Evolutionary conservation across 352 stramenopile genomes (phyloP), one percentile per base, ranked within the genome.

Genomic region (Pythium pyrilobum): DNA sequence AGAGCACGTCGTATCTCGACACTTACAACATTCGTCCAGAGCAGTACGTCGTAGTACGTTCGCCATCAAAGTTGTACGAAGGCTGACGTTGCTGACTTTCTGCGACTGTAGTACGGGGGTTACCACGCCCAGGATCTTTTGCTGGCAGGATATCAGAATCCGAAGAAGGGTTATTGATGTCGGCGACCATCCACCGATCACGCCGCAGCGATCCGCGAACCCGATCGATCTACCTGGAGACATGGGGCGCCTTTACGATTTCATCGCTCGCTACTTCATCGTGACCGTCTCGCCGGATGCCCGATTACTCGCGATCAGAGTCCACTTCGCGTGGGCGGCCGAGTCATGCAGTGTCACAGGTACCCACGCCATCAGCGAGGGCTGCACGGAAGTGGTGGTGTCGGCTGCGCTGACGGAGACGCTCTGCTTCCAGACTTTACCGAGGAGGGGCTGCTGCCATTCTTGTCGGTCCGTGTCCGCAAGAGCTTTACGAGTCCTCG

Each of bases 181-280:
- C 10, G 72, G 72, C 4, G 73, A 81, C 32, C 77, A 88, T 51
- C 70, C 88, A 49, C 88, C 88, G 5, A 97, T 97, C 43, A 96
- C 83, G 29, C 83, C 85, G 13, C 85, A 86, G 34, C 61, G 77
- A 21, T 53, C 80, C 64, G 66, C 51, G 24, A 50, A 41, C 48
- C 64, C 42, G 51, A 71, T 39, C 20, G 81, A 91, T 49, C 61
- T 97, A 3, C 62, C 61, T 33, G 84, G 86, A 13, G 81, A 92
- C 41, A 85, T 89, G 72, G 73, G 48, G 12, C 60, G 81, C 11
- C 64, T 97, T 11, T 97, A 94, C 54, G 86, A 96, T 27, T 66
- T 97, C 31, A 82, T 96, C 21, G 63, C 76, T n/a, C 66, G 84
- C 24, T 85, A 96, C 64, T 96, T 96, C 50, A 88, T 96, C 56